phyloP scores from a whole-genome alignment of 768 basidiomycete genomes.

The Pleurotus djamor region DNA sequence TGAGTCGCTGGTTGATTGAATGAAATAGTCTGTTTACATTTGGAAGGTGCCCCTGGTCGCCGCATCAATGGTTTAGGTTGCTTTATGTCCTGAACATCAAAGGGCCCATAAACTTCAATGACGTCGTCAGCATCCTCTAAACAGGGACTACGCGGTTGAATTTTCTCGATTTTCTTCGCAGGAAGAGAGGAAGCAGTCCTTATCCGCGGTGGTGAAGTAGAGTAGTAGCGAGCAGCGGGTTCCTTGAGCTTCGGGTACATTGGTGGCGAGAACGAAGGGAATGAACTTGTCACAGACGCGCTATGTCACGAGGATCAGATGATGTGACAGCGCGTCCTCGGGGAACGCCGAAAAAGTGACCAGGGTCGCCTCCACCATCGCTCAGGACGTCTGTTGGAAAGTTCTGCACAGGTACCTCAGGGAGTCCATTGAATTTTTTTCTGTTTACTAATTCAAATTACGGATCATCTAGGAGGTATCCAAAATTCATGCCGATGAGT shows the following conservation, averaged over 20 bases:
- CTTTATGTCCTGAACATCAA: neutral
- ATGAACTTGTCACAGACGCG: neutral
- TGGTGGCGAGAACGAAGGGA: neutral
- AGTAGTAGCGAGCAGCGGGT: neutral
- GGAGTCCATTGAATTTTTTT: no score
- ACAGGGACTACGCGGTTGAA: neutral
- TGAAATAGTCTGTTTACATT: neutral
- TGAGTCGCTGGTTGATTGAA: no score
- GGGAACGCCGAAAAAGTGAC: neutral
- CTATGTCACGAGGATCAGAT: neutral
- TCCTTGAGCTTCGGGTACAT: neutral
- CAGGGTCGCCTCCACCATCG: no score
- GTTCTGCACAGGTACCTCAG: no score
- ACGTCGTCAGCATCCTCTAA: neutral
- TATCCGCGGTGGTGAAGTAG: neutral
- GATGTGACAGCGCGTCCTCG: neutral
- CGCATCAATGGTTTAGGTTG: neutral
- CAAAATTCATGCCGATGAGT: no score
- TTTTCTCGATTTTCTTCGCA: neutral
- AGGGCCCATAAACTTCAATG: constrained; percentile 4
- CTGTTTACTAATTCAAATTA: no score
- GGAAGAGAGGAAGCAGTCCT: neutral
- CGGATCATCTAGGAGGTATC: no score
- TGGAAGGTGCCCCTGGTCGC: neutral
- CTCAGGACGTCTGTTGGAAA: no score